phyloP scores from a whole-genome alignment of 2,329 filamentous ascomycete species.

The Dothideomycetidae sp. region DNA sequence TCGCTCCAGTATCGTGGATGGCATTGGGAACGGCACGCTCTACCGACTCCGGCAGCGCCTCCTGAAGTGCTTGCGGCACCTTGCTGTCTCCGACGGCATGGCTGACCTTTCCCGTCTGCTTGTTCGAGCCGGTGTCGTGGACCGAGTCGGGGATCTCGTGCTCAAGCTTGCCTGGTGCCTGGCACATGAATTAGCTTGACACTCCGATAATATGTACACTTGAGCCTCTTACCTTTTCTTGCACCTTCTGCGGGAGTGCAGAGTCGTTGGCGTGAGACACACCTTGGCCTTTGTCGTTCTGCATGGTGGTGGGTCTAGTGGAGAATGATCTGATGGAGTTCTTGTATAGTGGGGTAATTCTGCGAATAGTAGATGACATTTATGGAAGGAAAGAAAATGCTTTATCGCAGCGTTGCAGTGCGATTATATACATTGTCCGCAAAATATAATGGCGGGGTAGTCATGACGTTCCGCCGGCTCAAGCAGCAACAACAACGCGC shows the following conservation, averaged over 20 bases:
- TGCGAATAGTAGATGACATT: too few species aligned
- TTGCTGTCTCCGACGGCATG: conserved; percentile 28
- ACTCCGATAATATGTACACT: too few species aligned
- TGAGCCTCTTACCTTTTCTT: conserved; percentile 24
- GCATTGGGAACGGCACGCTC: conserved; percentile 30
- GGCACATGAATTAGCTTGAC: conserved; percentile 4
- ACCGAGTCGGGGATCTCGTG: conserved; percentile 27
- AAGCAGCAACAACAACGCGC: too few species aligned
- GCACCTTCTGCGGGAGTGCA: conserved; percentile 26
- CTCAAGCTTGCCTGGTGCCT: conserved; percentile 25
- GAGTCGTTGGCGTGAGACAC: conserved; percentile 29
- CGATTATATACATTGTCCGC: too few species aligned
- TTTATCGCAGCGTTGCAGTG: too few species aligned
- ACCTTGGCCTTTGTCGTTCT: conserved; percentile 26
- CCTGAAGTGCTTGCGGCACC: conserved; percentile 31
- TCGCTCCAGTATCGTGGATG: conserved; percentile 27
- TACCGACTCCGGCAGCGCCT: conserved; percentile 30
- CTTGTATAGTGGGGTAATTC: too few species aligned
- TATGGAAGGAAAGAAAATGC: too few species aligned
- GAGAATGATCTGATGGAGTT: too few species aligned
- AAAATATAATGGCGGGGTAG: too few species aligned
- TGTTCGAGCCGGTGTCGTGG: conserved; percentile 25
- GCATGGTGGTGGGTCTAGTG: conserved; percentile 9
- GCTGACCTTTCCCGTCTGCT: conserved; percentile 24
- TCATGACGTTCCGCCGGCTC: too few species aligned